Base-by-base conservation (phyloP, 1,284 basidiomycete genomes). In the Cutaneotrichosporon sp. region DNA sequence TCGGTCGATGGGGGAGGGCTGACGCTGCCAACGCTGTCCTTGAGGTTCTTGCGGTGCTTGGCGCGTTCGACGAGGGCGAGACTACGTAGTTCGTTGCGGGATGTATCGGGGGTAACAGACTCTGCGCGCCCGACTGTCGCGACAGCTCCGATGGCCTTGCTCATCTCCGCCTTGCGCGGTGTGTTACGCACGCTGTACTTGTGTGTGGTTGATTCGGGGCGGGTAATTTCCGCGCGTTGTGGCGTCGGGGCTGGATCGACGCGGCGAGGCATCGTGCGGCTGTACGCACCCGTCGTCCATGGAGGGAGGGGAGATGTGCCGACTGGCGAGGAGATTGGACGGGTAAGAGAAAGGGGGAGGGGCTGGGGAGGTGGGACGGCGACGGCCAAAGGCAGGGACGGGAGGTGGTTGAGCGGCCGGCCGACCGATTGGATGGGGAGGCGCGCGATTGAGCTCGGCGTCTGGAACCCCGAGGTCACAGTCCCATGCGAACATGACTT, bases 31-130 rank as follows among this genome's bases (percentile, higher is more conserved):
- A 53, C 51, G 2, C 26, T n/a, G 38, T 56, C 38, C 55, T 56
- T 56, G 55, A 56, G 55, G 36, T 21, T 42, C 38, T 56, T 30
- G 36, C 38, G 38, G 14, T 42, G 14, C 14, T 9, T 21, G 22
- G 55, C 55, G 5, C 55, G 38, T 22, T 42, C 55, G 14, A 56
- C 38, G 14, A 56, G 38, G 13, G 21, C 11, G 36, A 56, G 55
- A 11, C 21, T 22, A 14, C 55, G 55, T 6, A 56, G 53, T 16
- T 16, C 51, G 16, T 10, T 30, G 51, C 11, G 30, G 0, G 10
- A 7, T 4, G 51, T 31, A 7, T 30, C 30, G 51, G n/a, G 32
- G n/a, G 53, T 55, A 18, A 18, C 30, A 7, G 52, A n/a, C 18
- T 22, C 53, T 16, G 26, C 51, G 30, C 31, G 51, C 2, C 8